Base-by-base conservation (phyloP, 139 green algal genomes). In the Zygnema circumcarinatum region DNA sequence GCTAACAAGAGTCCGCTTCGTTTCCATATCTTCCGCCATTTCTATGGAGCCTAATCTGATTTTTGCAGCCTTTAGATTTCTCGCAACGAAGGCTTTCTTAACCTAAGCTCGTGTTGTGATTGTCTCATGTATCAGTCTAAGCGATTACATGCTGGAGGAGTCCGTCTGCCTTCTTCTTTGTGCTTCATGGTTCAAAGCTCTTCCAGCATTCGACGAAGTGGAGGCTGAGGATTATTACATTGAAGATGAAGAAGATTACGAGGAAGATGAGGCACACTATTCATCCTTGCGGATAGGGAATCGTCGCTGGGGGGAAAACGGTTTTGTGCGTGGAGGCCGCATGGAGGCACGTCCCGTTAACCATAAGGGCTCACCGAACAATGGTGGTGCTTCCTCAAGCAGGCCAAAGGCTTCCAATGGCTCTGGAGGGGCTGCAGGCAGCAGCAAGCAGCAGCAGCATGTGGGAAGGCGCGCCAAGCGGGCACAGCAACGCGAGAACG, bases 61-160 rank as follows among this genome's bases (percentile, higher is more conserved):
- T n/a, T n/a, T n/a, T n/a, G n/a, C n/a, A n/a, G n/a, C n/a, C n/a
- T n/a, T n/a, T n/a, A n/a, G n/a, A n/a, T n/a, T n/a, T n/a, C n/a
- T n/a, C n/a, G n/a, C n/a, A n/a, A n/a, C n/a, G n/a, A n/a, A n/a
- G n/a, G n/a, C n/a, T n/a, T n/a, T n/a, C n/a, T n/a, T n/a, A n/a
- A n/a, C n/a, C n/a, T n/a, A n/a, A n/a, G n/a, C n/a, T n/a, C n/a
- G n/a, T n/a, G n/a, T n/a, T n/a, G n/a, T n/a, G n/a, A n/a, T n/a
- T n/a, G n/a, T n/a, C n/a, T n/a, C n/a, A n/a, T n/a, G n/a, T n/a
- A n/a, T 52, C 78, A 91, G 88, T 0, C 79, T 96, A 31, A 92
- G 88, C 40, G 95, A 98, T 84, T 94, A 92, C 40, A 94, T 96
- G 32, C 38, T 85, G 0, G 92, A 97, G 78, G 95, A 98, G 90